Base-by-base conservation (phyloP, 2,329 filamentous ascomycete species). In the Trichoderma semiorbis region DNA sequence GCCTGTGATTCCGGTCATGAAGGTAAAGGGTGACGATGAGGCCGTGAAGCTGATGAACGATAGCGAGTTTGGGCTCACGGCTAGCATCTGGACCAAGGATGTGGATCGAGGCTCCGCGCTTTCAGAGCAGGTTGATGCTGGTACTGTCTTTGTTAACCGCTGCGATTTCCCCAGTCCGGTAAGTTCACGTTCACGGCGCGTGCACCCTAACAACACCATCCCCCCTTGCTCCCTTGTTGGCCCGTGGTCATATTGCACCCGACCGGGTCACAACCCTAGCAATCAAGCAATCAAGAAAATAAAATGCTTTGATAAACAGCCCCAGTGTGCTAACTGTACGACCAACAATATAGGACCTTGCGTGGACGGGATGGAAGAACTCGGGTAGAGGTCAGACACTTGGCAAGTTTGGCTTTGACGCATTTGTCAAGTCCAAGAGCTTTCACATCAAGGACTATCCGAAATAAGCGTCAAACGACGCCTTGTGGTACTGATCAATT, bases 311-410 rank as follows among this genome's bases (percentile, higher is more conserved):
- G 43, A 26, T 67, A 73, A 47, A 55, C 28, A 24, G 53, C 18
- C 53, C 34, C 39, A 43, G 24, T 34, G 7, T 74, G 72, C 77
- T 77, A 58, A 74, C 70, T 14, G 39, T 47, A 39, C 18, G 36
- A 53, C 53, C 69, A 67, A 53, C 39, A 57, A 39, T 66, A 73
- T 47, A 95, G 93, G 94, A 97, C 81, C 88, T 97, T 75, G 94
- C 94, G n/a, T 97, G 94, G 94, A 96, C 95, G 3, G 95, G 95
- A 12, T 98, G 94, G 94, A 98, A 98, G 85, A 94, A 97, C 80
- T 97, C 94, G 73, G 95, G 95, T 75, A 95, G 93, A 81, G 95
- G 95, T 26, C 92, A 95, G 76, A 98, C 95, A 11, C 84, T 98
- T 77, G 96, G 94, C 83, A 91, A 85, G 77, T 97, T 95, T 78